Evolutionary conservation across 495 filamentous ascomycete species (phyloP).

Genomic region (Aspergillus sparsus): DNA sequence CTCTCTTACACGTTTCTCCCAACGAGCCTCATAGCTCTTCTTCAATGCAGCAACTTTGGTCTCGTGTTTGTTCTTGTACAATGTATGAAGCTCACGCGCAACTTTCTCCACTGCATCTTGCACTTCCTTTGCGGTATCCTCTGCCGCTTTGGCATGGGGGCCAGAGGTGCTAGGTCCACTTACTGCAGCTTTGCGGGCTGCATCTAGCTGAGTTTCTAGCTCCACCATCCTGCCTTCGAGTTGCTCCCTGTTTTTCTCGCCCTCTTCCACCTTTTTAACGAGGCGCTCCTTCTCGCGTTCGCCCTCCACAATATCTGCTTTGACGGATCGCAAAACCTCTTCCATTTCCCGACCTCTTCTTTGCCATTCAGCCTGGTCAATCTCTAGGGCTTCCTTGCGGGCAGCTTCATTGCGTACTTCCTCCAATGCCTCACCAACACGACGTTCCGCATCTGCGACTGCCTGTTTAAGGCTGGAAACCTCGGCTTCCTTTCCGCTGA

Average conservation of each 20-base stretch:
- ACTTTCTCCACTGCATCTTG: conserved; percentile 92
- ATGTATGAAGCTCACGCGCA: conserved; percentile 79
- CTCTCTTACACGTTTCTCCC: conserved; percentile 80
- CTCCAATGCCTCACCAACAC: conserved; percentile 85
- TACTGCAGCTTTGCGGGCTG: conserved; percentile 54
- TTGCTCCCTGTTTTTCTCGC: conserved; percentile 68
- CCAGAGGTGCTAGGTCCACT: conserved; percentile 20
- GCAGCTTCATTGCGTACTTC: conserved; percentile 71
- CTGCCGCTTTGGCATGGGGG: conserved; percentile 25
- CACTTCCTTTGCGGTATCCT: conserved; percentile 54
- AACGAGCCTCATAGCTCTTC: conserved; percentile 87
- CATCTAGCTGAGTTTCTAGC: conserved; percentile 71
- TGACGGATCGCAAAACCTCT: conserved; percentile 70
- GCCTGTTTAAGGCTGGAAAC: conserved; percentile 80
- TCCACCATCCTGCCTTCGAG: conserved; percentile 57
- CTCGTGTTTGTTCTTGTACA: conserved; percentile 98
- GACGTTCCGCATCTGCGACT: conserved; percentile 82
- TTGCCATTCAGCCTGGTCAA: conserved; percentile 83
- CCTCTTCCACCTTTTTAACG: conserved; percentile 68
- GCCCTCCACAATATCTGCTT: conserved; percentile 73
- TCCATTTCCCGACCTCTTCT: conserved; percentile 84
- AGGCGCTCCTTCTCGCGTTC: conserved; percentile 77
- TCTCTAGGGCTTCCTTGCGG: conserved; percentile 64
- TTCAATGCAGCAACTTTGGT: conserved; percentile 91
- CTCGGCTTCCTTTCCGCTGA: conserved; percentile 90